These are phyloP conservation scores for Ustilago loliicola DNA, from an alignment of 1,284 basidiomycete species.

Conservation along the genomic window DNA sequence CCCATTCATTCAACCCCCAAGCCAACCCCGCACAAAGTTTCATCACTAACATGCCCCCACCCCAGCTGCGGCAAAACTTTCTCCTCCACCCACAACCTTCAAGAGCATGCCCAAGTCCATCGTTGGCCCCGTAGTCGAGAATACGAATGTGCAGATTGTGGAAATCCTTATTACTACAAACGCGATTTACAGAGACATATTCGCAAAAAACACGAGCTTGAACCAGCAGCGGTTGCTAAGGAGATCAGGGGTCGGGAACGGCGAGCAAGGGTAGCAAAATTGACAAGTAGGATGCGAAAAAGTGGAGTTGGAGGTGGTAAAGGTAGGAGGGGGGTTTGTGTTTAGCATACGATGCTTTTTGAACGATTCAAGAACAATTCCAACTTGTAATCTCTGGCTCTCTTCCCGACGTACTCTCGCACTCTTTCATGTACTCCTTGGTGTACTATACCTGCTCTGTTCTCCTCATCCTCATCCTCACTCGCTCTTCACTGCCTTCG, in stretches of 20 bases:
- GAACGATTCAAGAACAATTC: too few species aligned
- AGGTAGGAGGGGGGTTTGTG: not conserved
- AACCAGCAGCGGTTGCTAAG: not conserved
- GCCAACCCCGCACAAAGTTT: too few species aligned
- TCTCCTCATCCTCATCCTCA: too few species aligned
- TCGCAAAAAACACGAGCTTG: conserved; percentile 13
- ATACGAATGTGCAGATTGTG: conserved; percentile 1
- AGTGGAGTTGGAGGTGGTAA: not conserved
- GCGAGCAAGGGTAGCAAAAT: not conserved
- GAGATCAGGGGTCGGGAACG: not conserved
- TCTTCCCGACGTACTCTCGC: too few species aligned
- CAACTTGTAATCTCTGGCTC: too few species aligned
- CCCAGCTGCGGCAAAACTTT: conserved; percentile 25
- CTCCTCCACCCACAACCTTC: conserved; percentile 24
- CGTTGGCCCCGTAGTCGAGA: not conserved
- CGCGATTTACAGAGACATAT: conserved; percentile 19
- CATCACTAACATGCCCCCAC: conserved; percentile 6
- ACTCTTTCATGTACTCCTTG: too few species aligned
- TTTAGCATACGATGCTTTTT: too few species aligned
- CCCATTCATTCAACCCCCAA: too few species aligned
- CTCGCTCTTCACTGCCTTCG: too few species aligned
- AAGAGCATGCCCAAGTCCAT: conserved; percentile 29
- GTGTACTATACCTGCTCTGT: too few species aligned
- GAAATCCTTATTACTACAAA: conserved; percentile 13
- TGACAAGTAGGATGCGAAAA: not conserved